Conservation (phyloP, 1,139 yeast species). For the Magnusiomyces fungicola region DNA sequence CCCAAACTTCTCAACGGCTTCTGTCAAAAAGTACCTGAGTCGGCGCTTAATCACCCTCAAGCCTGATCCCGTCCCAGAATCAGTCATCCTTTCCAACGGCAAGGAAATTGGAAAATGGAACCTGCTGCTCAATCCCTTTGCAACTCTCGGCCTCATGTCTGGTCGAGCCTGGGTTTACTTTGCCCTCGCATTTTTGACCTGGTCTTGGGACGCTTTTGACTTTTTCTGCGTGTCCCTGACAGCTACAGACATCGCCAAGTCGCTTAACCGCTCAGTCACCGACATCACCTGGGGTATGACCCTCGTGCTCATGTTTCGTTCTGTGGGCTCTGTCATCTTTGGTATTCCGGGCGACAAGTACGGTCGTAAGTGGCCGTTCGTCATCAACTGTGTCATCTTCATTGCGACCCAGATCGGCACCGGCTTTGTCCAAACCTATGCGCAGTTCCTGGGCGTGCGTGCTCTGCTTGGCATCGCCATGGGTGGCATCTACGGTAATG, state of each 20-base stretch:
- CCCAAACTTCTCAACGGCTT: not conserved
- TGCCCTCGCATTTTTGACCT: slow-evolving; percentile 55
- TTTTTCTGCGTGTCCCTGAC: slow-evolving; percentile 64
- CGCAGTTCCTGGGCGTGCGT: slow-evolving; percentile 62
- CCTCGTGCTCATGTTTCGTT: slow-evolving; percentile 67
- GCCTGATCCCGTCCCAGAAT: slow-evolving; percentile 1
- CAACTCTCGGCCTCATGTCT: slow-evolving; percentile 42
- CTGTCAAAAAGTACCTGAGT: not conserved
- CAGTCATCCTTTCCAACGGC: slow-evolving; percentile 21
- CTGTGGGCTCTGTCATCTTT: slow-evolving; percentile 68
- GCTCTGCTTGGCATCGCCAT: slow-evolving; percentile 60
- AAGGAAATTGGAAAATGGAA: slow-evolving; percentile 9
- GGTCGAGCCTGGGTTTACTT: slow-evolving; percentile 54
- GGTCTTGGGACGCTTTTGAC: slow-evolving; percentile 80
- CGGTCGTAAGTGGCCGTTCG: slow-evolving; percentile 69
- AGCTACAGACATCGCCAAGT: slow-evolving; percentile 47
- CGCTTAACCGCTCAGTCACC: slow-evolving; percentile 43
- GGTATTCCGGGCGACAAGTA: slow-evolving; percentile 61
- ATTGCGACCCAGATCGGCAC: slow-evolving; percentile 60
- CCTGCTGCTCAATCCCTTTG: slow-evolving; percentile 45
- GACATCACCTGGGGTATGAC: slow-evolving; percentile 77
- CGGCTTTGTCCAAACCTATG: slow-evolving; percentile 58
- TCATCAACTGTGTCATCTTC: slow-evolving; percentile 46
- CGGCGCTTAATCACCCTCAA: slow-evolving; percentile 1
- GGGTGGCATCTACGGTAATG: slow-evolving; percentile 67